Percentiles rank a stretch among this genome's conserved stretches.
Conservation (phyloP, 2,329 filamentous ascomycete species). For the Fusarium albidum region DNA sequence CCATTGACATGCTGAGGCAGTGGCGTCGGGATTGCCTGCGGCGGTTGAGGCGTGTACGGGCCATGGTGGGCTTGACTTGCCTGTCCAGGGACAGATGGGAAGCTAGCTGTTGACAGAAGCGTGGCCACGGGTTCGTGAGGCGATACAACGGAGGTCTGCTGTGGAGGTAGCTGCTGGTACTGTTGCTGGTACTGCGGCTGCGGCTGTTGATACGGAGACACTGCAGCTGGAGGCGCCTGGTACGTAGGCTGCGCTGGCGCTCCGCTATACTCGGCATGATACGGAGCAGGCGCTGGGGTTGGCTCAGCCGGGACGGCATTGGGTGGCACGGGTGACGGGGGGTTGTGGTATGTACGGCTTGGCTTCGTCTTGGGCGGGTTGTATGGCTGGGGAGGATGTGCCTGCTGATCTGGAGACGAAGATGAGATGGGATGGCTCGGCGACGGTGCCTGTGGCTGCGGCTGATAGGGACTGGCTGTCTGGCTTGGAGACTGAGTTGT, state of each 20-base stretch:
- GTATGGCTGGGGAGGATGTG: too few relatives aligned
- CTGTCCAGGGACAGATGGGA: background rate
- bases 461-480: too few relatives aligned
- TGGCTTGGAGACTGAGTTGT: too few relatives aligned
- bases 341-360: too few relatives aligned
- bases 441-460: too few relatives aligned
- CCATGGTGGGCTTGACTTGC: background rate
- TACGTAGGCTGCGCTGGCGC: background rate
- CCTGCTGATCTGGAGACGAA: too few relatives aligned
- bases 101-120: background rate
- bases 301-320: background rate
- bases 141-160: background rate
- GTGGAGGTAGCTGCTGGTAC: background rate
- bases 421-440: background rate
- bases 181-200: background rate
- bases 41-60: background rate
- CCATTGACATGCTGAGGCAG: background rate
- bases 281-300: conserved; percentile 3
- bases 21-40: background rate
- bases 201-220: conserved; percentile 5
- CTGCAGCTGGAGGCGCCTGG: background rate
- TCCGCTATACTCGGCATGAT: conserved; percentile 3
- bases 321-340: too few relatives aligned
- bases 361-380: too few relatives aligned
- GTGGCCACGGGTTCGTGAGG: background rate